These are phyloP conservation scores for Houttuynia cordata DNA, from an alignment of 164 flowering plant species.

Conservation along the genomic window DNA sequence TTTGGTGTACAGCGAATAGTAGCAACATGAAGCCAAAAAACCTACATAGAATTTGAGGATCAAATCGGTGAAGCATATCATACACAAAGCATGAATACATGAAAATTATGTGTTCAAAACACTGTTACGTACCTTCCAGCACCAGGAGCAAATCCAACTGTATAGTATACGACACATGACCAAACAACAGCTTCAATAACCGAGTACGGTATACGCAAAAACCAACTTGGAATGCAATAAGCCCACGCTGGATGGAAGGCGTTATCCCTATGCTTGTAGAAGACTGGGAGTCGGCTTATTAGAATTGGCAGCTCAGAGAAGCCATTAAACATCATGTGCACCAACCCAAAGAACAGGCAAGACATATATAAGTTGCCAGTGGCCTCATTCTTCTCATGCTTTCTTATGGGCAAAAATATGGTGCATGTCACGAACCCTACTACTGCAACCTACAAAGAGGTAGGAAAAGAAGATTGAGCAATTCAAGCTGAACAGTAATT, in stretches of 20 bases:
- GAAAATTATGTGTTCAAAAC: not conserved
- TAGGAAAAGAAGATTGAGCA: not conserved
- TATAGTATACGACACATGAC: conserved; percentile 65
- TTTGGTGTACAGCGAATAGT: conserved; percentile 67
- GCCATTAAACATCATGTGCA: conserved; percentile 91
- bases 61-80: not conserved
- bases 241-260: conserved; percentile 87
- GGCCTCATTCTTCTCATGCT: conserved; percentile 56
- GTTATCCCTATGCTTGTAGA: conserved; percentile 84
- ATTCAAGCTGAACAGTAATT: not conserved
- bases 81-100: not conserved
- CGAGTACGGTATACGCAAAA: conserved; percentile 82
- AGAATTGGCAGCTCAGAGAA: conserved; percentile 74
- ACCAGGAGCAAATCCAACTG: conserved; percentile 71
- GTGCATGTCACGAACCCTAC: conserved; percentile 75
- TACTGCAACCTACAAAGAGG: conserved; percentile 55
- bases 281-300: conserved; percentile 76
- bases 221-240: conserved; percentile 62
- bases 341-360: conserved; percentile 63
- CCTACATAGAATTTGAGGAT: conserved; percentile 29
- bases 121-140: conserved; percentile 63
- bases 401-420: conserved; percentile 52
- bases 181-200: conserved; percentile 65
- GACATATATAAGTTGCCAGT: conserved; percentile 63
- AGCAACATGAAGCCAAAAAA: conserved; percentile 65